These are phyloP conservation scores for Ophiostoma sp. DNA, from an alignment of 2,329 filamentous ascomycete genomes.

Conservation along the genomic window DNA sequence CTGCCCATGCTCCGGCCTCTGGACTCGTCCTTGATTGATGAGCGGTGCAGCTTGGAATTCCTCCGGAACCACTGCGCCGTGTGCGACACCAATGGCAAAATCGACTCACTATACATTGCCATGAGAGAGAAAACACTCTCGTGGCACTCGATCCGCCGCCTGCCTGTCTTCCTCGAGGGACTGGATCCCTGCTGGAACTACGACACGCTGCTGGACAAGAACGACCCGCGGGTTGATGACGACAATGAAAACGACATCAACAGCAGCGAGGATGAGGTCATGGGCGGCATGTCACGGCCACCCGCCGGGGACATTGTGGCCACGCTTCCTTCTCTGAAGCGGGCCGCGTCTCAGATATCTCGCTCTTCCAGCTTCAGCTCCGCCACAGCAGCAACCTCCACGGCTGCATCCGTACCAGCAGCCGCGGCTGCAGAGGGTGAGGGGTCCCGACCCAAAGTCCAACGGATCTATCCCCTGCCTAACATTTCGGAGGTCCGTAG, in stretches of 20 bases:
- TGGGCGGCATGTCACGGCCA: slow-evolving; percentile 30
- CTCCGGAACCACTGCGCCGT: slow-evolving; percentile 52
- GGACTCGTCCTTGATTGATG: slow-evolving; percentile 39
- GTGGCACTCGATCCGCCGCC: slow-evolving; percentile 48
- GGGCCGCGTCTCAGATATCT: slow-evolving; percentile 49
- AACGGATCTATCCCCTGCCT: slow-evolving; percentile 38
- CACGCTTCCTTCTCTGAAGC: slow-evolving; percentile 42
- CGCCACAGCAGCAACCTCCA: slow-evolving; percentile 30
- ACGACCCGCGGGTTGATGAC: slow-evolving; percentile 19
- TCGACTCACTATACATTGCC: slow-evolving; percentile 56
- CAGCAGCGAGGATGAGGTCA: slow-evolving; percentile 25
- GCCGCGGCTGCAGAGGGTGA: slow-evolving; percentile 25
- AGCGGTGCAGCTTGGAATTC: slow-evolving; percentile 47
- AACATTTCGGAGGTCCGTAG: slow-evolving; percentile 37
- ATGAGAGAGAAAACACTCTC: slow-evolving; percentile 51
- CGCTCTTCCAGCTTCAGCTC: slow-evolving; percentile 44
- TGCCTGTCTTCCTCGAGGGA: slow-evolving; percentile 46
- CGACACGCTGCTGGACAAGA: slow-evolving; percentile 46
- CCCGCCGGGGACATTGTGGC: slow-evolving; percentile 46
- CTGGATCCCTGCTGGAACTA: slow-evolving; percentile 52
- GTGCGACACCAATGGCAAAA: slow-evolving; percentile 47
- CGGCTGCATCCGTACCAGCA: slow-evolving; percentile 20
- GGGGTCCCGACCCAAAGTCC: slow-evolving; percentile 31
- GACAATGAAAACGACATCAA: slow-evolving; percentile 17
- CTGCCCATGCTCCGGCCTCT: slow-evolving; percentile 56